Evolutionary conservation across 2,329 filamentous ascomycete genomes (phyloP), one percentile per base, ranked within the genome.

Genomic region (Stagonosporopsis vannaccii): DNA sequence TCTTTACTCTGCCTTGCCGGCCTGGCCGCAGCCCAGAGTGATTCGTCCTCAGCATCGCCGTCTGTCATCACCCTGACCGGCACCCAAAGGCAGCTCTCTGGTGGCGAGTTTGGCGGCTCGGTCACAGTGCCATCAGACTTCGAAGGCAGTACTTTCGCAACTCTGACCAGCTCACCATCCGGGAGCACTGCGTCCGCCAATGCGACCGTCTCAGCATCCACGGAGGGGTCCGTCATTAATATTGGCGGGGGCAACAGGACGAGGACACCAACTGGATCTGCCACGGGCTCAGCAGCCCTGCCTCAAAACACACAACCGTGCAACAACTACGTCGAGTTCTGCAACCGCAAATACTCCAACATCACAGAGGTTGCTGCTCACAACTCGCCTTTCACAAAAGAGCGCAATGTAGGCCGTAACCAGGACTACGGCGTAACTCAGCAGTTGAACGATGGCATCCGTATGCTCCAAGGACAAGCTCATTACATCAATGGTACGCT

Each of bases 401-500:
- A 19, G 60, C 67, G 52, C 49, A 78, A 77, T 48, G 71, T 69
- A 15, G 75, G 64, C 17, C 63, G 64, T 44, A 78, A 78, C 51
- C 76, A 78, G 56, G 64, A 67, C n/a, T 71, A 69, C 37, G 63
- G 60, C 22, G 75, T 78, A 6, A 74, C 69, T 4, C 67, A 71
- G 43, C 76, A 78, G 54, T 61, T 78, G 15, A 74, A 77, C 50
- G 75, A 78, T 56, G 76, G 76, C 1, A 69, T 78, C 30, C 74
- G 76, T 25, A 74, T 78, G 68, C 63, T 89, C 15, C 84, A 88
- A 77, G 85, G 85, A 58, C 84, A 88, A 70, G 80, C 81, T 0
- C 86, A 88, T 63, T 76, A 75, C 28, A 71, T 81, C 40, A 87
- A 89, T 63, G 79, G 78, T 22, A 87, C 84, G 0, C 75, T 90